Conservation (phyloP, 1,139 yeast species). For the Protomyces arabidopsidicola region DNA sequence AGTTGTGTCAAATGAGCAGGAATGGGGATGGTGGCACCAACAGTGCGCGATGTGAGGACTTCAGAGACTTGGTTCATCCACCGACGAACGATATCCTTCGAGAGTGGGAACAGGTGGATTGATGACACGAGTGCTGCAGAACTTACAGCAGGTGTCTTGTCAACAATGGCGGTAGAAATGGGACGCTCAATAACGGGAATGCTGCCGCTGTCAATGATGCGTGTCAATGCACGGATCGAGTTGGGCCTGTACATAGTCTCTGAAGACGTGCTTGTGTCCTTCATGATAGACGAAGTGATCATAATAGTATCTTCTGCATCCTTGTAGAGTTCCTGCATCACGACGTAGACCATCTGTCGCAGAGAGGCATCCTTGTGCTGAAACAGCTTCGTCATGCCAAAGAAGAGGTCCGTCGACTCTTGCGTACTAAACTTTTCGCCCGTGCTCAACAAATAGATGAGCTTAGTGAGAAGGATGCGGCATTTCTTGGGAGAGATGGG, state of each 20-base stretch:
- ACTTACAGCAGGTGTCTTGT: slow-evolving; percentile 78
- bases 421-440: slow-evolving; percentile 58
- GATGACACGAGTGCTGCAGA: slow-evolving; percentile 91
- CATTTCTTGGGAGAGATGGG: slow-evolving; percentile 87
- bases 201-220: slow-evolving; percentile 71
- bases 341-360: slow-evolving; percentile 89
- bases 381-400: slow-evolving; percentile 87
- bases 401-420: slow-evolving; percentile 89
- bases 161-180: slow-evolving; percentile 89
- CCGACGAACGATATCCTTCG: slow-evolving; percentile 86
- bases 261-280: slow-evolving; percentile 81
- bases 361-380: slow-evolving; percentile 85
- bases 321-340: slow-evolving; percentile 81
- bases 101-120: slow-evolving; percentile 81
- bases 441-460: slow-evolving; percentile 61
- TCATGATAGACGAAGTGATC: slow-evolving; percentile 98
- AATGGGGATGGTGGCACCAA: slow-evolving; percentile 27
- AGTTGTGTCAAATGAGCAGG: slow-evolving; percentile 25
- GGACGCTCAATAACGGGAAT: slow-evolving; percentile 92
- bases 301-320: slow-evolving; percentile 88
- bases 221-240: slow-evolving; percentile 85
- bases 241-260: slow-evolving; percentile 84
- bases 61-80: slow-evolving; percentile 94
- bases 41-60: slow-evolving; percentile 64
- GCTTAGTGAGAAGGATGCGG: slow-evolving; percentile 67